Conservation (phyloP, 495 filamentous ascomycete genomes). For the Talaromyces proteolyticus region DNA sequence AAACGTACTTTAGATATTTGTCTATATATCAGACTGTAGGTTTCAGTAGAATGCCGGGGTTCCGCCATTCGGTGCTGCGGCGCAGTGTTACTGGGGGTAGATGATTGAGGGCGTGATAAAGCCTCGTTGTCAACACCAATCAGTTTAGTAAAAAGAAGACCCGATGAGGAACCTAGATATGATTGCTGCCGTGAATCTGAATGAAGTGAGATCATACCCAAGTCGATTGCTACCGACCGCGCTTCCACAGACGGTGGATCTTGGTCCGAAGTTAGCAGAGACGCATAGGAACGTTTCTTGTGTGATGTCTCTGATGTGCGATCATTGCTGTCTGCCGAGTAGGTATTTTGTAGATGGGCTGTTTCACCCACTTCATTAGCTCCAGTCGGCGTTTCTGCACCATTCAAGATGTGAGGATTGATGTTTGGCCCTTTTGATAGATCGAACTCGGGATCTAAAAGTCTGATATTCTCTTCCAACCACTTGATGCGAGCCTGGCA, state of each 20-base stretch:
- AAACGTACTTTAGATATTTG: constrained; percentile 8
- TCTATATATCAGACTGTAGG: constrained; percentile 10
- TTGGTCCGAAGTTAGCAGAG: constrained; percentile 9
- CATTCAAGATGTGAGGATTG: too few relatives aligned
- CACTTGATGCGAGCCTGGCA: constrained; percentile 18
- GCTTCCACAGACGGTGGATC: constrained; percentile 15
- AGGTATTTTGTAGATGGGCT: too few relatives aligned
- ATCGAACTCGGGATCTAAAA: constrained; percentile 14
- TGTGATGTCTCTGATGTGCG: neutral
- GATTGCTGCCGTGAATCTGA: constrained; percentile 19
- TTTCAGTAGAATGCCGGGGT: neutral
- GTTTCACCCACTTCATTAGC: too few relatives aligned
- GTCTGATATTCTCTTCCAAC: constrained; percentile 13
- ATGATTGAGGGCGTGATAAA: neutral
- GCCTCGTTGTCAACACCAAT: constrained; percentile 11
- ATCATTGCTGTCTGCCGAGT: neutral
- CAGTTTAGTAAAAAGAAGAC: constrained; percentile 16
- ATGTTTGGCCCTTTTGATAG: constrained; percentile 12
- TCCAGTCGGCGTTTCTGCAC: too few relatives aligned
- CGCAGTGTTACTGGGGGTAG: neutral
- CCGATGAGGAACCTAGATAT: constrained; percentile 20
- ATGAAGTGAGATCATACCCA: constrained; percentile 20
- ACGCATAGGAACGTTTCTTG: constrained; percentile 12
- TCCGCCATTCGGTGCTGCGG: constrained; percentile 3
- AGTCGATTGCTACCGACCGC: constrained; percentile 17